Base-by-base conservation (phyloP, 2,329 filamentous ascomycete genomes). In the Tolypocladium amazonense region DNA sequence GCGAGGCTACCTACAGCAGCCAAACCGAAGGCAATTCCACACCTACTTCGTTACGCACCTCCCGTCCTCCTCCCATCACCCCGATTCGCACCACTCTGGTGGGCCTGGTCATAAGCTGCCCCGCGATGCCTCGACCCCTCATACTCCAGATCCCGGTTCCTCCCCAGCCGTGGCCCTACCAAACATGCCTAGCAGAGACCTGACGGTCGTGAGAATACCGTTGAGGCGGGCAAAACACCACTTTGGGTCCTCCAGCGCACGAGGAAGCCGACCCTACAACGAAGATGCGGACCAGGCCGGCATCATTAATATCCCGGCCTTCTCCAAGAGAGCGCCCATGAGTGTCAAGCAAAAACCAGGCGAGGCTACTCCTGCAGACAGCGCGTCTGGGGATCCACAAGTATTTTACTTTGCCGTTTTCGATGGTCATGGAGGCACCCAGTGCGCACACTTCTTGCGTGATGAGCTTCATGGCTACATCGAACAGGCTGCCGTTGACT, bases 341-440 rank as follows among this genome's bases (percentile, higher is more conserved):
- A 87, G 81, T 66, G 75, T 80, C 58, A 75, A 73, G 56, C 80
- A 79, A 64, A 78, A 74, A 47, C 72, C 75, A 30, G 82, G 78
- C 62, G 85, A 85, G 73, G 86, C 82, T 56, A 90, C 83, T 30
- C 84, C 80, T 12, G 90, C 90, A 7, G 89, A 90, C 60, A 89
- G 87, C 64, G 85, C 89, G 1, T 89, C 85, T 63, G 93, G 93
- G 2, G 93, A 97, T 70, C 93, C 93, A 1, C 93, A 97, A 71
- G 88, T 97, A 39, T 99, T 99, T 74, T 99, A 97, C 73, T 99
- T 97, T 79, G 92, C 85, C 1, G 87, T 97, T 1, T 99, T 97
- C 69, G 94, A 99, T 73, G 94, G 94, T 3, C 94, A 99, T 75
- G 94, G 94, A 12, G 94, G 94, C 25, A 83, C 79, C 25, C 89